Base-by-base conservation (phyloP, 176 grass and related monocot genomes). In the Hordeum marinum region DNA sequence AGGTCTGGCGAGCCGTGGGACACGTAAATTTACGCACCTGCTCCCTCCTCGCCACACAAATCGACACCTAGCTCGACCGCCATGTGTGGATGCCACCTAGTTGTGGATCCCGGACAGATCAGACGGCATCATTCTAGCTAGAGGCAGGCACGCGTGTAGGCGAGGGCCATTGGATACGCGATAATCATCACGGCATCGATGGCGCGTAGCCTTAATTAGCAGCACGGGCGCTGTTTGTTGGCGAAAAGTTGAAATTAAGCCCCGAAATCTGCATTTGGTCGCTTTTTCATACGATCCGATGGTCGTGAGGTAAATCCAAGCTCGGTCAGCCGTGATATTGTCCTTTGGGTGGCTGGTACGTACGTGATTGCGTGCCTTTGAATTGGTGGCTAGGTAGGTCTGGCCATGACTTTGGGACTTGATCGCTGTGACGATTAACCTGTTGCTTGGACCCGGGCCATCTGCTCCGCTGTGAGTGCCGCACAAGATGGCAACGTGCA, bases 31-130 rank as follows among this genome's bases (percentile, higher is more conserved):
- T 75, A 75, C 25, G 1, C 26, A 75, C 8, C 72, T 81, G 5
- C 23, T 40, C n/a, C 25, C 4, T 78, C 3, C 13, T 14, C 57
- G 18, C 11, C 12, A 66, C 35, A 40, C 82, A 66, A 52, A 13
- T 76, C 59, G 72, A 54, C 82, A 83, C 39, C 11, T 76, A 52
- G 42, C 72, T 43, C 63, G 72, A 75, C 45, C 72, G 39, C 21
- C 79, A 68, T 37, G 79, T 82, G 43, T 82, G 64, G 64, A 82
- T 39, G 79, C 79, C 82, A 75, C 70, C 57, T 54, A 12, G 58
- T 5, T 29, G 68, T 35, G 63, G 82, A 66, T 67, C 59, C 46
- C 25, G 35, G 77, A 75, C 60, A 89, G 11, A 58, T 75, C 65
- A 65, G 83, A 39, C 26, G 14, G 14, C 48, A 52, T 52, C 83